Conservation (phyloP, 192 early-diverging fungal genomes). For the Endogone sp. region DNA sequence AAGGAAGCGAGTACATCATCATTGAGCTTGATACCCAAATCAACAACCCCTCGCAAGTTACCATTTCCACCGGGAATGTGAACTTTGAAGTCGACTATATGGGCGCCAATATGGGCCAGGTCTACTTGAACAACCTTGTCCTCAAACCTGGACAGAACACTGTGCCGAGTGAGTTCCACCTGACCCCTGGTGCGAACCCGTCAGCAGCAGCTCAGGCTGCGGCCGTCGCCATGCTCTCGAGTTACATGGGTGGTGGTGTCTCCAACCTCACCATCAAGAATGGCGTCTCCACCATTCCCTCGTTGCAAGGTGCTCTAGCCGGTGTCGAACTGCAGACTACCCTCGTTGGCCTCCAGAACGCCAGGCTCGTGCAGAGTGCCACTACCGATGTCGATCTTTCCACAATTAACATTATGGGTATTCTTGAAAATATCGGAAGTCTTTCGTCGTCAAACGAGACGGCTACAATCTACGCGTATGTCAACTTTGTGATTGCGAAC, state of each 20-base stretch:
- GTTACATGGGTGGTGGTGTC: constrained; percentile 37
- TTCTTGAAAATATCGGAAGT: too few species aligned
- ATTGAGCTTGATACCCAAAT: constrained; percentile 34
- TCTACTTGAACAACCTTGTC: constrained; percentile 34
- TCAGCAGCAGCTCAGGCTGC: constrained; percentile 16
- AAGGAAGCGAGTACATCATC: constrained; percentile 35
- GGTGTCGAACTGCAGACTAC: constrained; percentile 29
- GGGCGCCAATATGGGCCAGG: constrained; percentile 36
- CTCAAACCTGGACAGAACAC: constrained; percentile 45
- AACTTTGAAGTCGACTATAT: constrained; percentile 35
- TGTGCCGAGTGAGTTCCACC: constrained; percentile 33
- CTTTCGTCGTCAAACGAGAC: neutral
- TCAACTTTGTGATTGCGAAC: constrained; percentile 15
- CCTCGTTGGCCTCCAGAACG: constrained; percentile 40
- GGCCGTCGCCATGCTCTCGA: constrained; percentile 29
- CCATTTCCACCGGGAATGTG: constrained; percentile 45
- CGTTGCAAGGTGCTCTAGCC: constrained; percentile 38
- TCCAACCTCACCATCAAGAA: constrained; percentile 26
- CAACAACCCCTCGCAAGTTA: constrained; percentile 48
- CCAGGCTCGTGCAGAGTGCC: constrained; percentile 20
- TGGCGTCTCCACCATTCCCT: constrained; percentile 33
- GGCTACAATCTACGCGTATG: neutral
- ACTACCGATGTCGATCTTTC: constrained; percentile 18
- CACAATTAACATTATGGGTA: neutral
- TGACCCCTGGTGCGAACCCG: constrained; percentile 20